Evolutionary conservation across 2,329 filamentous ascomycete genomes (phyloP).

Genomic region (Cladophialophora immunda): DNA sequence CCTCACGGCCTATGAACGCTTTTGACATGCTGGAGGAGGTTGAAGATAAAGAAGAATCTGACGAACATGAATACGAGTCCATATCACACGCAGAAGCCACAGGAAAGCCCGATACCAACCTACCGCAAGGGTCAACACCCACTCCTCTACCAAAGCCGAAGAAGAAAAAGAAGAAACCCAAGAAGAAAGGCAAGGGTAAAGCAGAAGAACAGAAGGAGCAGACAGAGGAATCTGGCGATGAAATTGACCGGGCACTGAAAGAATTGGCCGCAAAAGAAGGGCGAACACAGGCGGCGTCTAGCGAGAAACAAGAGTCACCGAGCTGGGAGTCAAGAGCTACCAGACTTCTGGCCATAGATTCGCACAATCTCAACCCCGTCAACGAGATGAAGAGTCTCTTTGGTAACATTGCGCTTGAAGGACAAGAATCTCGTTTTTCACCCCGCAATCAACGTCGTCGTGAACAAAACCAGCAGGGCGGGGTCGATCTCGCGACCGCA

Average conservation of each 20-base stretch:
- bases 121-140: conserved; percentile 24
- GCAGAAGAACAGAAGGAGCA: conserved; percentile 35
- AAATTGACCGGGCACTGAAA: conserved; percentile 72
- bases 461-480: conserved; percentile 64
- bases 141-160: conserved; percentile 40
- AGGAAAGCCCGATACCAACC: conserved; percentile 37
- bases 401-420: conserved; percentile 70
- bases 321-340: conserved; percentile 57
- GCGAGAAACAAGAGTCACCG: conserved; percentile 39
- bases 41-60: conserved; percentile 49
- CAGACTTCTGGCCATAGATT: conserved; percentile 68
- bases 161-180: conserved; percentile 65
- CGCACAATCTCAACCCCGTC: conserved; percentile 79
- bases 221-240: conserved; percentile 60
- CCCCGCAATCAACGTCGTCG: conserved; percentile 59
- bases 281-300: conserved; percentile 34
- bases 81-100: conserved; percentile 34
- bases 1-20: conserved; percentile 47
- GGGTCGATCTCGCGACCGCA: conserved; percentile 62
- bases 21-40: conserved; percentile 63
- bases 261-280: conserved; percentile 61
- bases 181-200: conserved; percentile 58
- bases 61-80: conserved; percentile 44
- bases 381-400: conserved; percentile 90
- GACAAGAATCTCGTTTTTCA: conserved; percentile 61